Conservation (phyloP, 208 protist species). For the Sergeia podlipaevii region DNA sequence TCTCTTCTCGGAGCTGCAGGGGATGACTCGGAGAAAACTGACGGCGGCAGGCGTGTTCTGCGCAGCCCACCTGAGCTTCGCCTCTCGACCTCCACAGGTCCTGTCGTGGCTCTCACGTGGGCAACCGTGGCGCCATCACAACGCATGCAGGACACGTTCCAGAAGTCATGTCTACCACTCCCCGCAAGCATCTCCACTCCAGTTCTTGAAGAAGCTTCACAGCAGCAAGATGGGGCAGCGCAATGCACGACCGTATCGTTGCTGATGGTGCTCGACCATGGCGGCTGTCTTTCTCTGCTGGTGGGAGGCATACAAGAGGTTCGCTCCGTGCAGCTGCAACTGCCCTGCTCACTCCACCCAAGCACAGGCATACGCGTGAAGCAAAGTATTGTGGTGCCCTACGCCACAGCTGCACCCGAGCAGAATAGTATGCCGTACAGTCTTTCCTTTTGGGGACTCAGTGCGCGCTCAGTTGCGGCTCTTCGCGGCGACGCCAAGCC, state of each 20-base stretch:
- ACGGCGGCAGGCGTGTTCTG: not conserved
- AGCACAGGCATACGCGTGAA: not conserved
- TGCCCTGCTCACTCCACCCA: conserved; percentile 5
- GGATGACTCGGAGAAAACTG: not conserved
- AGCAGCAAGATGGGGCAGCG: not conserved
- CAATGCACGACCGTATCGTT: conserved; percentile 17
- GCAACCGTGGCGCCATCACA: not conserved
- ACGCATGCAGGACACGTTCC: not conserved
- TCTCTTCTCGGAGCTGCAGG: too few relatives aligned
- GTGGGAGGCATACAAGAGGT: conserved; percentile 67
- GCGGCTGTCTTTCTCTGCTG: conserved; percentile 45
- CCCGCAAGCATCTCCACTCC: not conserved
- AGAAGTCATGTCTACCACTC: not conserved
- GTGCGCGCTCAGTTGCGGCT: too few relatives aligned
- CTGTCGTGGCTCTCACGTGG: not conserved
- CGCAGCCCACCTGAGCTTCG: not conserved
- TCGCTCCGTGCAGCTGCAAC: conserved; percentile 10
- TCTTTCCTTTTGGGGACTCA: too few relatives aligned
- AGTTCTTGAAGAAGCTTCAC: not conserved
- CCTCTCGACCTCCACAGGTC: not conserved
- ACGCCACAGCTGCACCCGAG: too few relatives aligned
- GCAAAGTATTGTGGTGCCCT: too few relatives aligned
- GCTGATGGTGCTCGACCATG: conserved; percentile 40
- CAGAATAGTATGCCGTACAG: too few relatives aligned
- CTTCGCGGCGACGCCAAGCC: too few relatives aligned